Base-by-base conservation (phyloP, 2,329 filamentous ascomycete species). In the Tolypocladium tropicale region DNA sequence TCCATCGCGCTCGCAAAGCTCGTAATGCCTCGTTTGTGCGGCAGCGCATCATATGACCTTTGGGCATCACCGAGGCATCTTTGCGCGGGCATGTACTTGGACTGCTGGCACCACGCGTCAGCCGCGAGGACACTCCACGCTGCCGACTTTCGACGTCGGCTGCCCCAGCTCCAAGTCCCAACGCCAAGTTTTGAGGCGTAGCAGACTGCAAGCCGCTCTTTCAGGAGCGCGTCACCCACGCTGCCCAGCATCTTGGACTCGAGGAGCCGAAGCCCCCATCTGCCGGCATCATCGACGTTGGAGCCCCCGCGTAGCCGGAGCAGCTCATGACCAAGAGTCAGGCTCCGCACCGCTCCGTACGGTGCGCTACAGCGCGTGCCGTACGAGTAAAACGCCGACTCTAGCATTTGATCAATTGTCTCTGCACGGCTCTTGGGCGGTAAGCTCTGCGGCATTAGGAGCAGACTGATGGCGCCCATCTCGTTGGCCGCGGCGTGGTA, bases 401-500 rank as follows among this genome's bases (percentile, higher is more conserved):
- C 93, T 14, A 99, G 80, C 81, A 94, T 89, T 62, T 89, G 83
- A 63, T 95, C 90, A 41, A 96, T 81, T 6, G 83, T 86, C 64
- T 97, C 94, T 1, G 86, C 76, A 58, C 93, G 85, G 32, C 82
- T 83, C 68, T 92, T 96, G 16, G 87, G 84, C 2, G 84, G 85
- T 59, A 88, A 76, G 18, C 81, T 80, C 58, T 88, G 82, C 0
- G 89, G 85, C 64, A 87, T 85, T 58, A 99, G 79, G 36, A 99
- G 80, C 43, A 90, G 82, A 64, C 89, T 90, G 14, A 96, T 75
- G 6, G 90, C 92, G 33, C 89, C 87, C 93, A 99, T 97, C 75
- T 99, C 94, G 69, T 95, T 93, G 1, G 89, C 88, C 4, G 89
- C 93, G 0, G 94, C 94, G 68, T 96, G 90, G 66, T 97, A 89